Conservation (phyloP, 108 stramenopile genomes). For the Chaetoceros muelleri region DNA sequence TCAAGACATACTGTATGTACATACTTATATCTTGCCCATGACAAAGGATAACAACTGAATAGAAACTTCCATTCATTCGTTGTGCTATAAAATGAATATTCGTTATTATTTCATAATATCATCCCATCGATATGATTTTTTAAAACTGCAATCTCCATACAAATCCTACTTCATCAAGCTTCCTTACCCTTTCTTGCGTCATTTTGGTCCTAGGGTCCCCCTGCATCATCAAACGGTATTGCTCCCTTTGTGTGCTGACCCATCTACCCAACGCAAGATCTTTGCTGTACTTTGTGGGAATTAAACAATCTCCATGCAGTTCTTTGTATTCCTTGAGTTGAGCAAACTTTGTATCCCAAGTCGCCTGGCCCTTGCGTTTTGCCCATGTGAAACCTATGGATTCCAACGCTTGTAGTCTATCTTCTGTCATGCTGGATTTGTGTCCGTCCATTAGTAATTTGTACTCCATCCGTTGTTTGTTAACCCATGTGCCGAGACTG, state of each 20-base stretch:
- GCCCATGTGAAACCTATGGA: slow-evolving; percentile 48
- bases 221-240: slow-evolving; percentile 19
- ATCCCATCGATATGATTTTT: too few species aligned
- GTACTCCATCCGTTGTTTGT: slow-evolving; percentile 58
- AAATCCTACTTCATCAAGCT: slow-evolving; percentile 39
- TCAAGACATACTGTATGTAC: too few species aligned
- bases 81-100: too few species aligned
- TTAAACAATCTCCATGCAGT: slow-evolving; percentile 27
- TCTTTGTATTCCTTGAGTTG: slow-evolving; percentile 26
- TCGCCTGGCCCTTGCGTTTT: slow-evolving; percentile 36
- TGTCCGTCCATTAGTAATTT: slow-evolving; percentile 25
- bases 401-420: slow-evolving; percentile 22
- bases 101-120: too few species aligned
- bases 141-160: slow-evolving; percentile 25
- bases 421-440: slow-evolving; percentile 30
- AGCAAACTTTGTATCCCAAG: slow-evolving; percentile 40
- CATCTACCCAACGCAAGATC: slow-evolving; percentile 44
- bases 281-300: slow-evolving; percentile 39
- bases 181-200: slow-evolving; percentile 22
- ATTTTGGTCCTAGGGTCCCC: slow-evolving; percentile 11
- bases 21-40: too few species aligned
- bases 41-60: too few species aligned
- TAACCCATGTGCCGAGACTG: slow-evolving; percentile 17
- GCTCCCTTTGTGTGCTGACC: slow-evolving; percentile 33
- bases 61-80: too few species aligned